Percentiles rank a stretch among this genome's conserved stretches.
phyloP scores from a whole-genome alignment of 345 rosid genomes.

The Bretschneidera sinensis region DNA sequence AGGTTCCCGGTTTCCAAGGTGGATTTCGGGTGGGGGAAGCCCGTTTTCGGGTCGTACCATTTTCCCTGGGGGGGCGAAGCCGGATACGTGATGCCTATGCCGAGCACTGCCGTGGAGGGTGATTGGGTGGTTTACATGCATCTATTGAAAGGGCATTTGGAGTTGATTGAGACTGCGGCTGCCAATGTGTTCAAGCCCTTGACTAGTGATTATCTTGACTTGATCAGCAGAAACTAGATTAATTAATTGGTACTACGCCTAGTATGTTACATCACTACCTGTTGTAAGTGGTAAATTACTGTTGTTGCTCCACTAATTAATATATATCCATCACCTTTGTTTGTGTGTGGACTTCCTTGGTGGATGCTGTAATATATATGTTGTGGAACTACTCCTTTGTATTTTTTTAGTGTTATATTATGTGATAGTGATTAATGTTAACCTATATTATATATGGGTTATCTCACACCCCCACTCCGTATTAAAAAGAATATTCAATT shows the following conservation, averaged over 20 bases:
- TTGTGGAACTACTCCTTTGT: too few relatives aligned
- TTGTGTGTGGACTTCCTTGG: too few relatives aligned
- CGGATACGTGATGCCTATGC: conserved; percentile 74
- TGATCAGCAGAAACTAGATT: too few relatives aligned
- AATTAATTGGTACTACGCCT: conserved; percentile 1
- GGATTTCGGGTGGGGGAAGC: conserved; percentile 60
- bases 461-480: too few relatives aligned
- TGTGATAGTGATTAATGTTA: too few relatives aligned
- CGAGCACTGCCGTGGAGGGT: conserved; percentile 37
- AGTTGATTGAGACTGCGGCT: conserved; percentile 38
- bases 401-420: too few relatives aligned
- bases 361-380: too few relatives aligned
- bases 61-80: conserved; percentile 52
- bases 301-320: conserved; percentile 4
- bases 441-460: too few relatives aligned
- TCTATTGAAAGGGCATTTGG: conserved; percentile 33
- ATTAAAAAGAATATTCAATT: too few relatives aligned
- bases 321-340: too few relatives aligned
- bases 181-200: conserved; percentile 35
- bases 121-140: conserved; percentile 67
- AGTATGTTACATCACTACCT: too few relatives aligned
- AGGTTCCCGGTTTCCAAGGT: conserved; percentile 36
- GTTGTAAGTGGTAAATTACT: conserved; percentile 1
- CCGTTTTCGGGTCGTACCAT: conserved; percentile 53
- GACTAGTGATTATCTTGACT: conserved; percentile 29